Conservation (phyloP, 208 protist species). For the Trypanosoma avium region DNA sequence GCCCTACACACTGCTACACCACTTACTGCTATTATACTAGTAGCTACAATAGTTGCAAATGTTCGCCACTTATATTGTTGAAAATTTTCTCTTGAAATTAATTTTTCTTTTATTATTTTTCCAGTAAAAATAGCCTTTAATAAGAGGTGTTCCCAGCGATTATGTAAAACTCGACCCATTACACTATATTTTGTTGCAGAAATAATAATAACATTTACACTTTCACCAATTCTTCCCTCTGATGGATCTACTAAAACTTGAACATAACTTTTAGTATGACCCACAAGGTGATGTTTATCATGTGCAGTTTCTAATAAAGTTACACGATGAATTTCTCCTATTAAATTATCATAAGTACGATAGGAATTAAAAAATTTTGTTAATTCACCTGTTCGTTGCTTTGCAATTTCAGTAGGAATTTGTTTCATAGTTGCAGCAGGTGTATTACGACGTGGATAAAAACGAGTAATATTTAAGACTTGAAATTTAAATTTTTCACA, state of each 20-base stretch:
- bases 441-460: constrained; percentile 86
- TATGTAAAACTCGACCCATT: constrained; percentile 21
- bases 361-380: constrained; percentile 62
- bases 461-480: constrained; percentile 88
- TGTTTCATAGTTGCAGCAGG: constrained; percentile 70
- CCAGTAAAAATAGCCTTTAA: too few species aligned
- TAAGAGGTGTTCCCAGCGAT: constrained; percentile 3
- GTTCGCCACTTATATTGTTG: too few species aligned
- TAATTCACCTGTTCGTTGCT: constrained; percentile 34
- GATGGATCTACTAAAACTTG: constrained; percentile 53
- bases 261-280: constrained; percentile 60
- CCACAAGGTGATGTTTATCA: constrained; percentile 60
- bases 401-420: constrained; percentile 37
- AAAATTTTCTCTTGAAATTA: too few species aligned
- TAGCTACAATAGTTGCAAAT: not conserved
- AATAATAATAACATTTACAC: constrained; percentile 28
- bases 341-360: constrained; percentile 28
- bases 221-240: constrained; percentile 37
- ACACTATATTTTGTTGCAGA: constrained; percentile 42
- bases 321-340: constrained; percentile 38
- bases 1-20: not conserved
- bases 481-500: constrained; percentile 36
- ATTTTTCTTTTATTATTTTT: too few species aligned
- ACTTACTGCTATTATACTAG: not conserved
- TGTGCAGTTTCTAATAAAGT: constrained; percentile 52